These are phyloP conservation scores for Rhizoclosmatium globosum DNA, from an alignment of 192 early-diverging fungal species.

Conservation along the genomic window DNA sequence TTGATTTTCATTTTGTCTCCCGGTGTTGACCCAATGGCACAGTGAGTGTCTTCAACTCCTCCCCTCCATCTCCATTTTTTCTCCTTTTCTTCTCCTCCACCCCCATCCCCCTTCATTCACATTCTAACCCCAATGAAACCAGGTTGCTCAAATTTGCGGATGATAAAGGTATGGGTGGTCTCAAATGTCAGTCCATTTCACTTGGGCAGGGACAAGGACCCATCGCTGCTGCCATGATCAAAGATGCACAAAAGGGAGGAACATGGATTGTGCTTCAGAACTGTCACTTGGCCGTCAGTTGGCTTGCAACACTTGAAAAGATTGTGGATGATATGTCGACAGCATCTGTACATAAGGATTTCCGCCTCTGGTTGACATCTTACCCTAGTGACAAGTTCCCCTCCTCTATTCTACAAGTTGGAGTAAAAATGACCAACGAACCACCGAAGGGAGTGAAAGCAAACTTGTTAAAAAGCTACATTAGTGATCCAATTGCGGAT, in stretches of 20 bases:
- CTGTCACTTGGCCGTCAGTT: constrained; percentile 71
- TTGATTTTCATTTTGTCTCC: constrained; percentile 72
- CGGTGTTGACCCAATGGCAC: constrained; percentile 72
- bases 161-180: constrained; percentile 63
- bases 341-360: constrained; percentile 61
- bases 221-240: constrained; percentile 68
- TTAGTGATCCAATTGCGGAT: constrained; percentile 67
- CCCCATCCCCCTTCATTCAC: no score
- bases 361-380: constrained; percentile 67
- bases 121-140: neutral
- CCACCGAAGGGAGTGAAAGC: constrained; percentile 69
- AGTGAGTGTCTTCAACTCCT: constrained; percentile 47
- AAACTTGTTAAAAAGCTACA: constrained; percentile 65
- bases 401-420: constrained; percentile 61
- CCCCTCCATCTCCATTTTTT: neutral
- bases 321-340: constrained; percentile 69
- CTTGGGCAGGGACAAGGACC: constrained; percentile 72
- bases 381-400: constrained; percentile 69
- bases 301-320: constrained; percentile 63
- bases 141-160: constrained; percentile 72
- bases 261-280: constrained; percentile 74
- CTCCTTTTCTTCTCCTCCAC: neutral
- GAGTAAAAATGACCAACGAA: constrained; percentile 75
- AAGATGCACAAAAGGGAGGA: constrained; percentile 63
- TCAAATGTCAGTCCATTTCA: constrained; percentile 65